A percentile compares a stretch with the other conserved stretches of the same genome.
These are phyloP conservation scores for Fusarium paranaense DNA, from an alignment of 2,329 filamentous ascomycete genomes.

Conservation along the genomic window DNA sequence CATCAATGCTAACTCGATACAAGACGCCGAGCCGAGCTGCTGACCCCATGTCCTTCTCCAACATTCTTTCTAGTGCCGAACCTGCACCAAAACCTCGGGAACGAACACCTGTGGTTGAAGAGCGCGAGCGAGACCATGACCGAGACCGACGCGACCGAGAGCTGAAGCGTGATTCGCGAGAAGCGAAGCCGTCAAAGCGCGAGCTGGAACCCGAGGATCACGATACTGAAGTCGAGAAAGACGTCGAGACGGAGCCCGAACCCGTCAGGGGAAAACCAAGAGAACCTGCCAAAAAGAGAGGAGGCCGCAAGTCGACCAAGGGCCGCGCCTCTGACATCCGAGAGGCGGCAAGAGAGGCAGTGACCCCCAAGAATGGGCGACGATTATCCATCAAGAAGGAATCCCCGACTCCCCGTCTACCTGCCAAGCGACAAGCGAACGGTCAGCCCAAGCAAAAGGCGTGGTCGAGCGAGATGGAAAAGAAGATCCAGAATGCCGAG, in stretches of 20 bases:
- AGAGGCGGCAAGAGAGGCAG: conserved; percentile 61
- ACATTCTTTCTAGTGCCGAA: conserved; percentile 86
- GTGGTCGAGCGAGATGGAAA: conserved; percentile 65
- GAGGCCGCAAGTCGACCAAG: conserved; percentile 56
- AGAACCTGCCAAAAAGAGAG: conserved; percentile 49
- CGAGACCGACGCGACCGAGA: conserved; percentile 32
- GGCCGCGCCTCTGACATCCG: conserved; percentile 64
- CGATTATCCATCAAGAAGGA: conserved; percentile 64
- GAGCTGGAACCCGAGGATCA: conserved; percentile 43
- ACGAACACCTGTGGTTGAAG: conserved; percentile 55
- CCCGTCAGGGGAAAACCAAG: conserved; percentile 42
- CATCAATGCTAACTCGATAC: conserved; percentile 23
- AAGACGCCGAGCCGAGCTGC: conserved; percentile 79
- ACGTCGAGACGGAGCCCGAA: conserved; percentile 51
- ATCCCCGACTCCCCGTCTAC: conserved; percentile 60
- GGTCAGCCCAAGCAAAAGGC: conserved; percentile 73
- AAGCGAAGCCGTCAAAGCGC: conserved; percentile 46
- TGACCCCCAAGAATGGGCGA: conserved; percentile 61
- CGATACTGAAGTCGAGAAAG: conserved; percentile 51
- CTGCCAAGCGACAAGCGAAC: conserved; percentile 71
- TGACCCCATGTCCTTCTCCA: conserved; percentile 96
- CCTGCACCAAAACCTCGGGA: conserved; percentile 67
- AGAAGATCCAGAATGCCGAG: conserved; percentile 53
- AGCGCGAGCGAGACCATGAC: conserved; percentile 37
- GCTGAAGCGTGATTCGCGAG: conserved; percentile 31